These are phyloP conservation scores for Yamadazyma jaroonii DNA, from an alignment of 1,139 yeast species.

Conservation along the genomic window DNA sequence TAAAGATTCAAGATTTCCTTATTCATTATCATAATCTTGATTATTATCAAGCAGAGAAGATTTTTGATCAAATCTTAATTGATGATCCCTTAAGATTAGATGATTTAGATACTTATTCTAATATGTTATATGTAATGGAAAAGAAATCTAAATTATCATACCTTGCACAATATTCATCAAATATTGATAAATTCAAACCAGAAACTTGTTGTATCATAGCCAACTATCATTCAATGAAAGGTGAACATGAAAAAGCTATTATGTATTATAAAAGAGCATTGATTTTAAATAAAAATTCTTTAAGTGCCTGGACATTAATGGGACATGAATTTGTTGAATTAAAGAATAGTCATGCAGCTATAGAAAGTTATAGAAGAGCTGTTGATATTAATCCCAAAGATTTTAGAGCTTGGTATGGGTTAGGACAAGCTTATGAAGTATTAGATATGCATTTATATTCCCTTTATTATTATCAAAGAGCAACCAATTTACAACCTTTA, in stretches of 20 bases:
- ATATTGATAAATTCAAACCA: constrained; percentile 83
- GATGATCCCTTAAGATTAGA: constrained; percentile 88
- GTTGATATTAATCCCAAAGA: constrained; percentile 87
- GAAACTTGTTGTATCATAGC: constrained; percentile 96
- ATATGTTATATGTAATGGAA: constrained; percentile 92
- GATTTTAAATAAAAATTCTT: constrained; percentile 72
- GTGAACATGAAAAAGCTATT: constrained; percentile 93
- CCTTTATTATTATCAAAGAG: constrained; percentile 86
- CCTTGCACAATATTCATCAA: constrained; percentile 81
- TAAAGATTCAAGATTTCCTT: constrained; percentile 78
- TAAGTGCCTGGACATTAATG: constrained; percentile 97
- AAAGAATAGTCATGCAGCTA: constrained; percentile 96
- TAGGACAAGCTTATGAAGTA: constrained; percentile 98
- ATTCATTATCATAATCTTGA: constrained; percentile 79
- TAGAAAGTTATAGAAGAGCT: constrained; percentile 91
- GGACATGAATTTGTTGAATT: constrained; percentile 98
- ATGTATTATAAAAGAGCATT: constrained; percentile 90
- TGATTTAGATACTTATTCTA: constrained; percentile 88
- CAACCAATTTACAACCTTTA: constrained; percentile 81
- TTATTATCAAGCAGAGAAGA: constrained; percentile 71
- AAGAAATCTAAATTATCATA: constrained; percentile 80
- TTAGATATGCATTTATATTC: constrained; percentile 94
- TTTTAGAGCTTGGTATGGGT: constrained; percentile 97
- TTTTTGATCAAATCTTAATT: constrained; percentile 71
- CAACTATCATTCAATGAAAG: constrained; percentile 85